phyloP scores from a whole-genome alignment of 768 basidiomycete genomes.

The Rhodotorula kratochvilovae region DNA sequence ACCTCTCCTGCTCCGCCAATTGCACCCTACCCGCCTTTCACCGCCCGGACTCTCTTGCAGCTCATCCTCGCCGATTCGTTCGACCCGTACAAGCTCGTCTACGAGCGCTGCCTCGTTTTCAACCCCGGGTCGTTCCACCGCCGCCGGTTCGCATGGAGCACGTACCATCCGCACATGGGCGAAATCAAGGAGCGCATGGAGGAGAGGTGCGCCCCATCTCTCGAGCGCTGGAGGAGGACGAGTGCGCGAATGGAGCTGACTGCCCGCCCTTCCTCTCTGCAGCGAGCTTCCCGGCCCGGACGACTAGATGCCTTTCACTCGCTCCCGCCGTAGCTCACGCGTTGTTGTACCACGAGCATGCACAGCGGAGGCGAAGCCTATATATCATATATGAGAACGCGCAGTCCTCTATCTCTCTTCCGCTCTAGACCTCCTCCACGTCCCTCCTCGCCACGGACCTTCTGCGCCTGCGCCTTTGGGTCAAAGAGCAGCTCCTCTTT shows the following conservation, averaged over 20 bases:
- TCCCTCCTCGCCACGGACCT: constrained; percentile 1
- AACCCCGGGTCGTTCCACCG: constrained; percentile 92
- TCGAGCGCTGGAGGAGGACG: too few relatives aligned
- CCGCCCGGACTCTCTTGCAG: constrained; percentile 49
- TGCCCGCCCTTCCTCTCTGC: too few relatives aligned
- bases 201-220: constrained; percentile 17
- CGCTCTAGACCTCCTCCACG: constrained; percentile 4
- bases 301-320: neutral
- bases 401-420: neutral
- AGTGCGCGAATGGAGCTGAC: too few relatives aligned
- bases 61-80: constrained; percentile 92
- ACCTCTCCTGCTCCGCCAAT: too few relatives aligned
- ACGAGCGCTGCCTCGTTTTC: constrained; percentile 97
- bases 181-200: constrained; percentile 38
- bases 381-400: neutral
- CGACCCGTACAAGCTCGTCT: constrained; percentile 90
- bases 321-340: neutral
- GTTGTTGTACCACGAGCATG: too few relatives aligned
- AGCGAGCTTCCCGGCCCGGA: neutral
- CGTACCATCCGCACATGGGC: constrained; percentile 54
- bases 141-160: constrained; percentile 76
- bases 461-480: neutral
- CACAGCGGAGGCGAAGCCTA: too few relatives aligned
- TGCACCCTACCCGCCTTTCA: neutral
- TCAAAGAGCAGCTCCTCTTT: constrained; percentile 10